Evolutionary conservation across 2,329 filamentous ascomycete genomes (phyloP).

Genomic region (Trichophyton mentagrophytes): DNA sequence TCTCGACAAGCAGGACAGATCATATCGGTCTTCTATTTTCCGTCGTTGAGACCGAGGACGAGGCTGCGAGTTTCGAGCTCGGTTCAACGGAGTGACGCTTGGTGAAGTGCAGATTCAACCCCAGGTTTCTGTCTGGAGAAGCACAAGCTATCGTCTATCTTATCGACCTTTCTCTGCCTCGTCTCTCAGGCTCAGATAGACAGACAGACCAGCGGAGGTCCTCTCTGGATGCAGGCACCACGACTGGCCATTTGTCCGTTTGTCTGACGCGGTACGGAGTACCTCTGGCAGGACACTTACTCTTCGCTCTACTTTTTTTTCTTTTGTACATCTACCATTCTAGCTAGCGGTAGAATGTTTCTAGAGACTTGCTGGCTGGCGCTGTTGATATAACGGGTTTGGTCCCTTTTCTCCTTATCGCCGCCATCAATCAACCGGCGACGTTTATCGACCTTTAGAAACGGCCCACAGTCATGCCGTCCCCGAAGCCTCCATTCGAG

Average conservation of each 20-base stretch:
- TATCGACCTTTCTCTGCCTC: neutral
- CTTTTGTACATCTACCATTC: neutral
- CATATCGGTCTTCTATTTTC: neutral
- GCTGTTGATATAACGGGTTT: neutral
- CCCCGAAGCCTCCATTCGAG: conserved; percentile 56
- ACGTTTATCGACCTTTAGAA: neutral
- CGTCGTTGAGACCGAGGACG: neutral
- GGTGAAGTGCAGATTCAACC: neutral
- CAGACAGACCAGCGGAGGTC: neutral
- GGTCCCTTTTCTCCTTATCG: neutral
- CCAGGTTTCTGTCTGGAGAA: neutral
- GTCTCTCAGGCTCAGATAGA: neutral
- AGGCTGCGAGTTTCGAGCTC: neutral
- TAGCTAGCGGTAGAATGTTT: neutral
- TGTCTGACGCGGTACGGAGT: neutral
- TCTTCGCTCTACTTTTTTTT: neutral
- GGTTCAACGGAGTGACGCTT: neutral
- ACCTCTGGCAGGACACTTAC: conserved; percentile 1
- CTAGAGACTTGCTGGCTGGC: neutral
- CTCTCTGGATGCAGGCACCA: neutral
- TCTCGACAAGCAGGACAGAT: neutral
- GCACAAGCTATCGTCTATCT: neutral
- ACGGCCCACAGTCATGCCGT: conserved; percentile 44
- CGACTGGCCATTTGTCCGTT: neutral
- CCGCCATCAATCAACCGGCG: neutral